These are phyloP conservation scores for Suillus fuscotomentosus DNA, from an alignment of 768 basidiomycete genomes.

Conservation along the genomic window DNA sequence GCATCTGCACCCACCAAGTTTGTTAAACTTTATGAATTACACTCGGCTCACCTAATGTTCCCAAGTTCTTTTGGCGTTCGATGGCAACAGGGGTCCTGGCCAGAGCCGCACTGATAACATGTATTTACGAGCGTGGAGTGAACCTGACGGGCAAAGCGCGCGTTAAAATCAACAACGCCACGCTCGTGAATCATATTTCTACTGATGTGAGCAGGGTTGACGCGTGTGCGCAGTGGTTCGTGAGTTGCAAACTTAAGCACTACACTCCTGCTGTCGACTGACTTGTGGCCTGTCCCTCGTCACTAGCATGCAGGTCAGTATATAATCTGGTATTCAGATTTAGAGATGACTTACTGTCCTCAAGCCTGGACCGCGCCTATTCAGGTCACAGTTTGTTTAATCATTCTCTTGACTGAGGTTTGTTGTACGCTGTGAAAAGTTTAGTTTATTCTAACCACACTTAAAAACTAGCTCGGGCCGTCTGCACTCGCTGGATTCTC, in stretches of 20 bases:
- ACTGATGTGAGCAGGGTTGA: constrained; percentile 68
- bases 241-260: constrained; percentile 32
- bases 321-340: neutral
- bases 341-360: neutral
- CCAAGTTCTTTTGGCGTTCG: constrained; percentile 67
- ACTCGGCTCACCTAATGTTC: neutral
- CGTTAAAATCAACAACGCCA: constrained; percentile 57
- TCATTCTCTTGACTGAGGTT: constrained; percentile 59
- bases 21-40: neutral
- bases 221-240: constrained; percentile 70
- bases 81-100: constrained; percentile 66
- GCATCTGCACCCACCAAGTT: constrained; percentile 64
- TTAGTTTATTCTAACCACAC: neutral
- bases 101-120: constrained; percentile 64
- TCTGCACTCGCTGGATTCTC: constrained; percentile 72
- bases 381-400: constrained; percentile 57
- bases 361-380: constrained; percentile 69
- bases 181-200: constrained; percentile 58
- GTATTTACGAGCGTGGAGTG: constrained; percentile 70
- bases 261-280: neutral
- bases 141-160: constrained; percentile 65
- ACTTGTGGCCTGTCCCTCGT: neutral
- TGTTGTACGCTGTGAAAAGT: constrained; percentile 6
- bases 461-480: constrained; percentile 52
- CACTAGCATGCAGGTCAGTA: constrained; percentile 41